Conservation (phyloP, 1,139 yeast genomes). For the Yamadazyma kanchanaburiensis region DNA sequence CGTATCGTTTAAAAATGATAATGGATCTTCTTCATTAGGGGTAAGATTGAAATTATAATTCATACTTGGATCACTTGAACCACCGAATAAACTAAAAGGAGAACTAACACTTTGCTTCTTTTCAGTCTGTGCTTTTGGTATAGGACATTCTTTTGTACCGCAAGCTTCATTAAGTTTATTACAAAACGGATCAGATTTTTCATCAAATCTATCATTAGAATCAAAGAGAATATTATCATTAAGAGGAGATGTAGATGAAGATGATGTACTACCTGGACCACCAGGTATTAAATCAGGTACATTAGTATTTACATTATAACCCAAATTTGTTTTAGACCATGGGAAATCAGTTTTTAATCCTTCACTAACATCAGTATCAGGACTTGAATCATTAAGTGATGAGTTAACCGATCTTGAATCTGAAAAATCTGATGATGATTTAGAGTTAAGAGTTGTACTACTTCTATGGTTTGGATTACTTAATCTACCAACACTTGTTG, state of each 20-base stretch:
- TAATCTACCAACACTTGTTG: constrained; percentile 32
- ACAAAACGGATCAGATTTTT: constrained; percentile 63
- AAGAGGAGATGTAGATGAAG: constrained; percentile 38
- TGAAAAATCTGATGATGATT: constrained; percentile 11
- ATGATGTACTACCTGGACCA: too few species aligned
- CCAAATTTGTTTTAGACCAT: constrained; percentile 25
- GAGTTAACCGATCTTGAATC: constrained; percentile 12
- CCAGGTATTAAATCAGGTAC: constrained; percentile 38
- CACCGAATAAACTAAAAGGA: constrained; percentile 19
- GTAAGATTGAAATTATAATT: constrained; percentile 19
- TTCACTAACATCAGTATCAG: constrained; percentile 19
- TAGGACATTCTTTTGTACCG: constrained; percentile 70
- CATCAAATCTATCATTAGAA: constrained; percentile 31
- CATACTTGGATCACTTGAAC: constrained; percentile 28
- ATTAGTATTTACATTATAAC: constrained; percentile 8
- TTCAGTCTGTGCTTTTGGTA: constrained; percentile 42
- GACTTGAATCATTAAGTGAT: constrained; percentile 17
- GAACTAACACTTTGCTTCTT: constrained; percentile 9
- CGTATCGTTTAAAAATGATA: constrained; percentile 43
- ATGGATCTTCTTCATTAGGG: constrained; percentile 29
- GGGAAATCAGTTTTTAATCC: constrained; percentile 28
- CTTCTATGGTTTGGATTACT: constrained; percentile 15
- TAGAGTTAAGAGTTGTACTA: constrained; percentile 8
- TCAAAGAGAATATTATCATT: constrained; percentile 33
- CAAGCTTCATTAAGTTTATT: constrained; percentile 74